Percentiles rank a stretch among this genome's conserved stretches.
Evolutionary conservation across 176 grass and related monocot genomes (phyloP).

Genomic region (Neostapfia colusana): DNA sequence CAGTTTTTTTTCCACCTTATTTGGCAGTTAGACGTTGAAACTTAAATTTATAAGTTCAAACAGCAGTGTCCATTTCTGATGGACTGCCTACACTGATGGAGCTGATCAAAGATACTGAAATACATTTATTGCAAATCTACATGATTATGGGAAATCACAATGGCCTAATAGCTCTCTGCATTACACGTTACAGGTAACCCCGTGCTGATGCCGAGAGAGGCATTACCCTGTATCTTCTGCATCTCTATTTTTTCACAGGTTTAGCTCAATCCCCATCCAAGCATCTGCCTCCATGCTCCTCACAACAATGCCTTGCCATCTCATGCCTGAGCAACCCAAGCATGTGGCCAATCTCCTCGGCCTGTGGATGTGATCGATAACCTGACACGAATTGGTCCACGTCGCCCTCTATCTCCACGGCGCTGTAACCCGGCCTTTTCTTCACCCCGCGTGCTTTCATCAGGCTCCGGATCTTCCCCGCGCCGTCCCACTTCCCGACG

Average conservation of each 20-base stretch:
- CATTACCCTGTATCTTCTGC: not conserved
- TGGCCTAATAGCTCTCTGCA: too few species aligned
- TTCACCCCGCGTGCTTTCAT: slow-evolving; percentile 59
- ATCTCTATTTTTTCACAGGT: not conserved
- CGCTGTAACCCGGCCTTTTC: slow-evolving; percentile 58
- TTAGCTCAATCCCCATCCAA: slow-evolving; percentile 18
- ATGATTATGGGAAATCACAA: not conserved
- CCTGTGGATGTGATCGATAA: slow-evolving; percentile 46
- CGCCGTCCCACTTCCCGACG: slow-evolving; percentile 55
- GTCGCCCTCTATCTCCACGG: slow-evolving; percentile 53
- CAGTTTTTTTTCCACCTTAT: not conserved
- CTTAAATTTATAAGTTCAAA: not conserved
- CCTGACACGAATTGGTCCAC: slow-evolving; percentile 63
- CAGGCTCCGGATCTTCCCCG: slow-evolving; percentile 43
- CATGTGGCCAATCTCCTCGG: slow-evolving; percentile 41
- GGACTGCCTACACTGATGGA: not conserved
- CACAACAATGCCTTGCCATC: slow-evolving; percentile 28
- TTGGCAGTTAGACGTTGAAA: not conserved
- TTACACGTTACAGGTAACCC: too few species aligned
- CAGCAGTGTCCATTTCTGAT: not conserved
- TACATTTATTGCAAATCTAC: not conserved
- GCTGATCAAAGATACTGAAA: not conserved
- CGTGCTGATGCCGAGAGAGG: not conserved
- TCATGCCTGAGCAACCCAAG: slow-evolving; percentile 48
- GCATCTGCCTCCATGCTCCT: not conserved